These are phyloP conservation scores for Chlorella sorokiniana DNA, from an alignment of 139 green algal species.

Conservation along the genomic window DNA sequence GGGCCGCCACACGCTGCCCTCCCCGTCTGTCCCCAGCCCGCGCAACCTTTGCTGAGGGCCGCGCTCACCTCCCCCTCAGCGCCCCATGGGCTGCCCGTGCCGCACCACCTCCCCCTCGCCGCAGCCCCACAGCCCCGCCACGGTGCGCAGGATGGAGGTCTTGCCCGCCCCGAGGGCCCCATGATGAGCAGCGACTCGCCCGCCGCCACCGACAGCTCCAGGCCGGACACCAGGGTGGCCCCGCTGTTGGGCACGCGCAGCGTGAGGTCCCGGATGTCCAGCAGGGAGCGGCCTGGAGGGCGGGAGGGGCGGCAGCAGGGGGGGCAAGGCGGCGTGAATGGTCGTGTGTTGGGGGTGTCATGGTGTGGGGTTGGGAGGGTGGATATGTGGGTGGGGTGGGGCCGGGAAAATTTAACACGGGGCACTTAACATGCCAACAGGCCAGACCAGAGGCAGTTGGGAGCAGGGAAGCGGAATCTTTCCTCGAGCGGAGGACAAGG, in stretches of 20 bases:
- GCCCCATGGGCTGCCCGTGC: slow-evolving; percentile 48
- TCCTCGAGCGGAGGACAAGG: not conserved
- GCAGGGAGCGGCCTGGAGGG: slow-evolving; percentile 44
- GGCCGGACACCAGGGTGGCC: slow-evolving; percentile 25
- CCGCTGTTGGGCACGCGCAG: slow-evolving; percentile 54
- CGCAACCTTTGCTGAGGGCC: not conserved
- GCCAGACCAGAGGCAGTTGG: too few relatives aligned
- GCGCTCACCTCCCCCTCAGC: slow-evolving; percentile 23
- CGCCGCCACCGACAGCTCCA: slow-evolving; percentile 48
- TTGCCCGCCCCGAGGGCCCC: slow-evolving; percentile 62
- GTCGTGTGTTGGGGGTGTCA: too few relatives aligned
- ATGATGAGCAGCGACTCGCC: slow-evolving; percentile 85
- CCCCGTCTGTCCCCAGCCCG: not conserved
- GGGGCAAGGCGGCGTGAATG: not conserved
- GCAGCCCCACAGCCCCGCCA: slow-evolving; percentile 90
- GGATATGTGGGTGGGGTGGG: too few relatives aligned
- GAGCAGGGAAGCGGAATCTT: too few relatives aligned
- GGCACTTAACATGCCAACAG: too few relatives aligned
- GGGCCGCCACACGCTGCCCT: too few relatives aligned
- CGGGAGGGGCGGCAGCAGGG: not conserved
- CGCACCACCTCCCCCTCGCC: slow-evolving; percentile 67
- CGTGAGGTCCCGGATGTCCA: slow-evolving; percentile 66
- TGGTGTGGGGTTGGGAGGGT: too few relatives aligned
- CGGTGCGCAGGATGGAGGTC: slow-evolving; percentile 45
- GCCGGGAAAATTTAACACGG: too few relatives aligned